phyloP scores from a whole-genome alignment of 106 monocot genomes.

The Xerophyta viscosa region DNA sequence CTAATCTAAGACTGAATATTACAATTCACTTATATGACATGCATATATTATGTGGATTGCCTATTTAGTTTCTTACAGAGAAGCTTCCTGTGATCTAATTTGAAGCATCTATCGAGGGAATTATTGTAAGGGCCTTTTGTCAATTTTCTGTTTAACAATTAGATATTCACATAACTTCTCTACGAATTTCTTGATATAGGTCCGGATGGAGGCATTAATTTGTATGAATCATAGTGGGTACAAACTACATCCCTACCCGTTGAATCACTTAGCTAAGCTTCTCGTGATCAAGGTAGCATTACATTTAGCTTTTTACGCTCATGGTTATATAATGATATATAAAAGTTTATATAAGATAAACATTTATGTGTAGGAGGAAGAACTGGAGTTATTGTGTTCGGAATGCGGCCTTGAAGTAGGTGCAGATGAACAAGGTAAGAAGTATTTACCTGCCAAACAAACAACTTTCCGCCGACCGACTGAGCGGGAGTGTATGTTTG shows the following conservation, averaged over 20 bases:
- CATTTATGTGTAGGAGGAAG: constrained; percentile 34
- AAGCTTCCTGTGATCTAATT: too few species aligned
- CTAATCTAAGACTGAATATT: too few species aligned
- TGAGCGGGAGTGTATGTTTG: constrained; percentile 22
- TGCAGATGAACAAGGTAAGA: constrained; percentile 38
- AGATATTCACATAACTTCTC: background rate
- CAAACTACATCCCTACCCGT: constrained; percentile 82
- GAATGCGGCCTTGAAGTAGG: constrained; percentile 55
- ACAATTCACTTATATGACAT: too few species aligned
- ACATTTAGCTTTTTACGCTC: background rate
- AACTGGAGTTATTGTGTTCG: constrained; percentile 53
- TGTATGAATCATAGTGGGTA: constrained; percentile 64
- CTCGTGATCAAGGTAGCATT: constrained; percentile 63
- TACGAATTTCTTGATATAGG: constrained; percentile 26
- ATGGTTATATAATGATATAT: background rate
- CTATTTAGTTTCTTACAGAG: too few species aligned
- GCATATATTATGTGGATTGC: too few species aligned
- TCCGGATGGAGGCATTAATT: constrained; percentile 58
- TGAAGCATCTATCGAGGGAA: background rate
- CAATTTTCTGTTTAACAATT: background rate
- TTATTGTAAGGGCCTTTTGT: background rate
- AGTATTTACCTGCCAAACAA: constrained; percentile 62
- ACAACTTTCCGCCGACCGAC: constrained; percentile 35
- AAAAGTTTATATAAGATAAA: background rate
- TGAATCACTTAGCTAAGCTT: constrained; percentile 44